Evolutionary conservation across 208 protist genomes (phyloP), one percentile per base, ranked within the genome.

Genomic region (Leishmania turanica): DNA sequence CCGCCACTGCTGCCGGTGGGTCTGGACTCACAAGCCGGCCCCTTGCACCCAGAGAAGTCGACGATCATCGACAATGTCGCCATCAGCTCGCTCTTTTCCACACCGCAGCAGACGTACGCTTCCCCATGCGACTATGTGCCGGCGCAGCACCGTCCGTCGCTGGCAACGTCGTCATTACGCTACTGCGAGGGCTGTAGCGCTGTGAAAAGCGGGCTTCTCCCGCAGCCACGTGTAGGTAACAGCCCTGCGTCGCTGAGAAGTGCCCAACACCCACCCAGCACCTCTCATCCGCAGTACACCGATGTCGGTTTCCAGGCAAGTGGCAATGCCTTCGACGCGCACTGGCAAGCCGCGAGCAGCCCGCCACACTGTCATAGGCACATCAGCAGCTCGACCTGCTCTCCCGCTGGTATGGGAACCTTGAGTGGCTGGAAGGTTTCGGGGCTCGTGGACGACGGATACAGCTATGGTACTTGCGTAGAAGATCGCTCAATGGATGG

Each of bases 1-100:
- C 65, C 70, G 42, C 45, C 71, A 11, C n/a, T 53, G 31, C 66
- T 73, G 4, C 42, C 47, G 0, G 75, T 42, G 1, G 49, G n/a
- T 0, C 42, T 80, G 75, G 66, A 80, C 66, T 24, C 64, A 34
- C 60, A 65, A 40, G 69, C 64, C 21, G 71, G 31, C 42, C 72
- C 69, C 0, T 83, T 79, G 11, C n/a, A 80, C 62, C 62, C 70
- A 37, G 27, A 42, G 53, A 56, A 40, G 8, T 31, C 53, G 9
- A 49, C 37, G 9, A 49, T 27, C 24, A 34, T 27, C 19, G 19
- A 21, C 37, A 34, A 37, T 17, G 5, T 7, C 24, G 34, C 53
- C 56, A 15, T 47, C 3, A 70, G 19, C 56, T 84, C 76, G 2
- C 49, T 62, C 17, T 45, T 62, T 24, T 77, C 70, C 21, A 77